Evolutionary conservation across 2,329 filamentous ascomycete species (phyloP).

Genomic region (Domatiomyces globalis): DNA sequence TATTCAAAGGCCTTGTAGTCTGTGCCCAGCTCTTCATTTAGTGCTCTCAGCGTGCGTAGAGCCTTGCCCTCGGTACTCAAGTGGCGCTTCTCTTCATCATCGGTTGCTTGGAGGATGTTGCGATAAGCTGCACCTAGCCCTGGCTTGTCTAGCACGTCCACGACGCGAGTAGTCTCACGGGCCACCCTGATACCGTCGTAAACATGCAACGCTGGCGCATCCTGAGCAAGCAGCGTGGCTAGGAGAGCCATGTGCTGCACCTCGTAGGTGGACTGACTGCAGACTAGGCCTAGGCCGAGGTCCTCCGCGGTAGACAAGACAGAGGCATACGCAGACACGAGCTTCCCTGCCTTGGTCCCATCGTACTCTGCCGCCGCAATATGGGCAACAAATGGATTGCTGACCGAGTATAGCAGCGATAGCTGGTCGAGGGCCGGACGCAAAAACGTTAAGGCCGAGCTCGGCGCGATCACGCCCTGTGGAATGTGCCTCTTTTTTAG

Average conservation of each 20-base stretch:
- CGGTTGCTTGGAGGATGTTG: conserved; percentile 47
- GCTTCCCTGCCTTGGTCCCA: conserved; percentile 47
- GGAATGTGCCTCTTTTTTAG: conserved; percentile 79
- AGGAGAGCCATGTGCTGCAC: conserved; percentile 92
- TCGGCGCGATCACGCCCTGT: conserved; percentile 78
- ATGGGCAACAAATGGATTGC: conserved; percentile 85
- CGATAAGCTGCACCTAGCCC: conserved; percentile 57
- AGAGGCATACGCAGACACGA: conserved; percentile 77
- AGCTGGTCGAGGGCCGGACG: conserved; percentile 81
- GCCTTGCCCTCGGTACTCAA: conserved; percentile 58
- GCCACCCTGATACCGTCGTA: conserved; percentile 78
- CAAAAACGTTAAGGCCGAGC: conserved; percentile 65
- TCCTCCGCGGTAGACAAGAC: conserved; percentile 75
- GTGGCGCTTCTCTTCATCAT: conserved; percentile 52
- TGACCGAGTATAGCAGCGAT: conserved; percentile 75
- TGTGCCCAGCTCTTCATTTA: conserved; percentile 87
- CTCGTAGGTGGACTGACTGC: conserved; percentile 77
- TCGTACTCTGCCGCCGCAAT: conserved; percentile 81
- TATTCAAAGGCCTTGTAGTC: conserved; percentile 92
- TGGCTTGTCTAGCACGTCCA: conserved; percentile 63
- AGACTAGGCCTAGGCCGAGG: conserved; percentile 70
- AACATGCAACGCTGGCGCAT: conserved; percentile 72
- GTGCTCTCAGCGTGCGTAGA: conserved; percentile 53
- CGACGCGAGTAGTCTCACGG: conserved; percentile 65
- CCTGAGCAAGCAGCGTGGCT: conserved; percentile 61